Conservation (phyloP, 1,284 basidiomycete genomes). For the Microbotryum saponariae region DNA sequence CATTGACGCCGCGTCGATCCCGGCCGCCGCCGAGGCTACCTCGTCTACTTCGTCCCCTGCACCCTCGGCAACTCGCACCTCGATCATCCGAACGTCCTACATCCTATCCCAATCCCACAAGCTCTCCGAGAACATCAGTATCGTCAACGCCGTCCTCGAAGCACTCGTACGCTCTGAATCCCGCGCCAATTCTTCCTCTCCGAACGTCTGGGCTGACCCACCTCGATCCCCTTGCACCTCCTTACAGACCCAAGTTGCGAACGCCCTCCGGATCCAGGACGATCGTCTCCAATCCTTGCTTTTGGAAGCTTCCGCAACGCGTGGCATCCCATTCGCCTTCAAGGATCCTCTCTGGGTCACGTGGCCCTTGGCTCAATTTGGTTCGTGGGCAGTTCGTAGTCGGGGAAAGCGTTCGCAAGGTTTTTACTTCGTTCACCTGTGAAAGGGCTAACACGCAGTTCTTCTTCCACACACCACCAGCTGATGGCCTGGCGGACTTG, state of each 20-base stretch:
- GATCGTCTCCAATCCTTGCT: conserved; percentile 27
- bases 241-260: conserved; percentile 5
- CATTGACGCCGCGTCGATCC: not conserved
- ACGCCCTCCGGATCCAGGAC: conserved; percentile 13
- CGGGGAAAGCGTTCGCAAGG: not conserved
- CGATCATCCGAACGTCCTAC: conserved; percentile 18
- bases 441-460: not conserved
- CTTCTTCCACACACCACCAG: not conserved
- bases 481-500: conserved; percentile 18
- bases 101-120: conserved; percentile 19
- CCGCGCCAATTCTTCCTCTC: not conserved
- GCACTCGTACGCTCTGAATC: conserved; percentile 16
- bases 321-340: conserved; percentile 30
- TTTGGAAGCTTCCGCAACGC: conserved; percentile 26
- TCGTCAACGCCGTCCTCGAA: conserved; percentile 20
- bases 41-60: conserved; percentile 15
- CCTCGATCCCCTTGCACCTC: not conserved
- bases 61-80: conserved; percentile 2
- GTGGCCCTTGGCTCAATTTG: conserved; percentile 33
- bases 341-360: conserved; percentile 35
- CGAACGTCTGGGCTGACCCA: not conserved
- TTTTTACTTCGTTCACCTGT: not conserved
- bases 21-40: not conserved
- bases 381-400: conserved; percentile 9
- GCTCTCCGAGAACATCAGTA: conserved; percentile 22